A percentile compares a stretch with the other conserved stretches of the same genome.
These are phyloP conservation scores for Zygoascus ofunaensis DNA, from an alignment of 805 yeast species.

Conservation along the genomic window DNA sequence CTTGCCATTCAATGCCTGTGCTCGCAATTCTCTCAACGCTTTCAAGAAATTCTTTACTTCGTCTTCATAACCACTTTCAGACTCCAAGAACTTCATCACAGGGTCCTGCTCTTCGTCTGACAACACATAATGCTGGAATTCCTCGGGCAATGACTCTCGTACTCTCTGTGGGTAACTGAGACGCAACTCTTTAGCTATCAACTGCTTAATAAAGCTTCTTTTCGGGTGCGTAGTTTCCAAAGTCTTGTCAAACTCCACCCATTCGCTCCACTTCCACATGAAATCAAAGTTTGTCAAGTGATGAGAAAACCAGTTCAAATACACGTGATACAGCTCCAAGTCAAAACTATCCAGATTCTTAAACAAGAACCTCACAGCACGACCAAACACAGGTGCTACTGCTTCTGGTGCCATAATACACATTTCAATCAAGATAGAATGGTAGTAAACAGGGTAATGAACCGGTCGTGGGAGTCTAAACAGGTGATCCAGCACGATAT, in stretches of 20 bases:
- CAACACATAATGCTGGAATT: constrained; percentile 35
- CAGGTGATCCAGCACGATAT: constrained; percentile 67
- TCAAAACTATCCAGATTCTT: constrained; percentile 58
- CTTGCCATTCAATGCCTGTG: constrained; percentile 23
- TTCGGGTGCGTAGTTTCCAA: constrained; percentile 57
- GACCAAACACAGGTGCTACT: constrained; percentile 90
- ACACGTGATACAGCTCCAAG: constrained; percentile 62
- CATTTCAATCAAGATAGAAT: constrained; percentile 75
- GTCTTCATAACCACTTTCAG: constrained; percentile 30
- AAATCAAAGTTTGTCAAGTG: constrained; percentile 91
- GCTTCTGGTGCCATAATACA: constrained; percentile 74
- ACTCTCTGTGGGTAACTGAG: constrained; percentile 69
- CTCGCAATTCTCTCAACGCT: constrained; percentile 22
- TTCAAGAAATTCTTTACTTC: constrained; percentile 32
- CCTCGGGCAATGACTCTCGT: constrained; percentile 58
- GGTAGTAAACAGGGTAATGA: constrained; percentile 68
- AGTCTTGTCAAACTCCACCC: constrained; percentile 48
- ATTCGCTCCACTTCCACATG: constrained; percentile 97
- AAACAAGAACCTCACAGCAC: constrained; percentile 80
- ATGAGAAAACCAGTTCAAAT: constrained; percentile 83
- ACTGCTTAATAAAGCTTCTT: constrained; percentile 60
- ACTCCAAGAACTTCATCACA: constrained; percentile 33
- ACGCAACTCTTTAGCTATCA: constrained; percentile 76
- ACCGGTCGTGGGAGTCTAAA: constrained; percentile 63
- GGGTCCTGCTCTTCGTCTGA: constrained; percentile 27